These are phyloP conservation scores for Eimeria brunetti DNA, from an alignment of 169 alveolate species.

Conservation along the genomic window DNA sequence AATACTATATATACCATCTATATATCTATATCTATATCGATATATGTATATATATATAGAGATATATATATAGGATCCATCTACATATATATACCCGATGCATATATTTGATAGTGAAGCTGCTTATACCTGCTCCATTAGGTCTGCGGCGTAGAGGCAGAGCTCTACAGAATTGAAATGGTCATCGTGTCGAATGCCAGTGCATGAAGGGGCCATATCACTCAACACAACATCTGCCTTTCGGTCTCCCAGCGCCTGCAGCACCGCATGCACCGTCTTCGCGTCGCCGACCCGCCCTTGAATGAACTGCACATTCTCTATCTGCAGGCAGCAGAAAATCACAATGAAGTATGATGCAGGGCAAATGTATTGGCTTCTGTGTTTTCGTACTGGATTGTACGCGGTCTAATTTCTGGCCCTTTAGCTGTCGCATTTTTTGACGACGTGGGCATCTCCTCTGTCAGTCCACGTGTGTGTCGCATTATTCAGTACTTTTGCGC, in stretches of 20 bases:
- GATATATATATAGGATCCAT: no score
- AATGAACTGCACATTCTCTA: conserved; percentile 72
- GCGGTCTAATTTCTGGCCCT: no score
- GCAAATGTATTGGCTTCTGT: not conserved
- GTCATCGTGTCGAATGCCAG: conserved; percentile 83
- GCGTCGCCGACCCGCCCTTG: conserved; percentile 80
- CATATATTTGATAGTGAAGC: not conserved
- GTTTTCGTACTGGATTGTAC: no score
- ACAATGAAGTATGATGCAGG: not conserved
- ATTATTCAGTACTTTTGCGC: no score
- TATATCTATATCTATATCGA: no score
- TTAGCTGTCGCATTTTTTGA: no score
- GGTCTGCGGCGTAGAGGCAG: conserved; percentile 80
- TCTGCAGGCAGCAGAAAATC: conserved; percentile 19
- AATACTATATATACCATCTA: no score
- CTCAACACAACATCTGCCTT: conserved; percentile 84
- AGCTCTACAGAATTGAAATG: conserved; percentile 80
- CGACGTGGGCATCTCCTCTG: no score
- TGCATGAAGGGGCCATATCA: conserved; percentile 82
- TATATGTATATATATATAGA: not conserved
- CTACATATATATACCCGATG: no score
- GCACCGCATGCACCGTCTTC: conserved; percentile 69
- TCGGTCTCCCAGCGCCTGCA: conserved; percentile 79
- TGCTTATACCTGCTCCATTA: conserved; percentile 77
- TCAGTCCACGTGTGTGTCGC: no score